Percentiles rank a stretch among this genome's conserved stretches.
phyloP scores from a whole-genome alignment of 179 eudicot genomes.

The Pouteria campechiana region DNA sequence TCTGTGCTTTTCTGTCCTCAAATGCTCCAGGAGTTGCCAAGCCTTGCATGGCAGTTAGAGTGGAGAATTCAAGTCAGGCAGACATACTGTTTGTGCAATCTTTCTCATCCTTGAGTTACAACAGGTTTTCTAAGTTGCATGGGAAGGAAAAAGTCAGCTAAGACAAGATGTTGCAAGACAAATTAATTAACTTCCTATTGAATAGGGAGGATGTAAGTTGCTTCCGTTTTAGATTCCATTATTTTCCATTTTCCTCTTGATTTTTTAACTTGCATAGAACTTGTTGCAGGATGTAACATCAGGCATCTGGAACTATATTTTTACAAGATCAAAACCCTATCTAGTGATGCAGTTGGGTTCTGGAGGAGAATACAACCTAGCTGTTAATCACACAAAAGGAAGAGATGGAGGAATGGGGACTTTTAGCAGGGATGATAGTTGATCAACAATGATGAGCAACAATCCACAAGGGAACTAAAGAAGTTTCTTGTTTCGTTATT shows the following conservation, averaged over 20 bases:
- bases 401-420: slow-evolving; percentile 49
- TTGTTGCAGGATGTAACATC: too few relatives aligned
- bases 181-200: slow-evolving; percentile 59
- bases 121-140: slow-evolving; percentile 50
- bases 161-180: slow-evolving; percentile 51
- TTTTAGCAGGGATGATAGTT: slow-evolving; percentile 46
- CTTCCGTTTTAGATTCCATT: too few relatives aligned
- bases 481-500: too few relatives aligned
- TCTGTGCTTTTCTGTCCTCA: slow-evolving; percentile 88
- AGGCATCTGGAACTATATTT: too few relatives aligned
- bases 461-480: slow-evolving; percentile 31
- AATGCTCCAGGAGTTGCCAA: slow-evolving; percentile 26
- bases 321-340: too few relatives aligned
- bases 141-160: slow-evolving; percentile 38
- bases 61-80: slow-evolving; percentile 52
- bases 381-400: slow-evolving; percentile 38
- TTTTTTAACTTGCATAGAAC: too few relatives aligned
- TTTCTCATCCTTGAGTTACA: slow-evolving; percentile 86
- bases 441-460: slow-evolving; percentile 49
- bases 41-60: slow-evolving; percentile 70
- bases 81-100: slow-evolving; percentile 82
- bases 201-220: too few relatives aligned
- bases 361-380: slow-evolving; percentile 59
- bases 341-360: slow-evolving; percentile 49
- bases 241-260: too few relatives aligned